Evolutionary conservation across 805 yeast genomes (phyloP).

Genomic region (Danielia oregonensis): DNA sequence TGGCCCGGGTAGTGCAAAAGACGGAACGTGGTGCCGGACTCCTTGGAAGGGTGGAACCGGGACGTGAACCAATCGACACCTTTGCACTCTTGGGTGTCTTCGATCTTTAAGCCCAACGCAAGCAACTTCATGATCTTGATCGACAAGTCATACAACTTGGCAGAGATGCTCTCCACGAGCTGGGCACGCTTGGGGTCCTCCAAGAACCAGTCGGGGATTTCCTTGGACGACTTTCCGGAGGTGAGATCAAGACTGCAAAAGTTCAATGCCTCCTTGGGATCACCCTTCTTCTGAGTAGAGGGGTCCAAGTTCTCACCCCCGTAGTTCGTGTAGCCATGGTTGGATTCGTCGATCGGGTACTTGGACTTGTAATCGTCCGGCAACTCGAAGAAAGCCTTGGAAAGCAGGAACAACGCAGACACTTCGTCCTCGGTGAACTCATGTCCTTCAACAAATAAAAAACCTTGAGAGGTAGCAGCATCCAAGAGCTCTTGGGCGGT

Average conservation of each 20-base stretch:
- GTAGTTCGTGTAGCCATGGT: conserved; percentile 58
- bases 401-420: conserved; percentile 44
- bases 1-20: conserved; percentile 70
- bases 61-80: conserved; percentile 58
- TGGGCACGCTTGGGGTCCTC: conserved; percentile 36
- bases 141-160: conserved; percentile 49
- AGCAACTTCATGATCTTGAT: conserved; percentile 49
- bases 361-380: conserved; percentile 50
- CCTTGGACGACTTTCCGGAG: conserved; percentile 39
- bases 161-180: conserved; percentile 32
- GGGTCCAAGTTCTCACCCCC: conserved; percentile 52
- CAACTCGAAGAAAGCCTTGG: conserved; percentile 48
- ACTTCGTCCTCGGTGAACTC: conserved; percentile 57
- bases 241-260: conserved; percentile 51
- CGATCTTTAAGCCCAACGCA: conserved; percentile 61
- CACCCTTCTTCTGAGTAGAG: conserved; percentile 38
- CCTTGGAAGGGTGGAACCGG: conserved; percentile 49
- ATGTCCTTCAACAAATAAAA: conserved; percentile 64
- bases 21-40: conserved; percentile 65
- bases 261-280: conserved; percentile 69
- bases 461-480: conserved; percentile 65
- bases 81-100: conserved; percentile 34
- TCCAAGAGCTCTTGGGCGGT: conserved; percentile 51
- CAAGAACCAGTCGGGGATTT: conserved; percentile 51
- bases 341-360: conserved; percentile 48